Evolutionary conservation across 1,139 yeast species (phyloP).

Genomic region (Kazachstania sp.): DNA sequence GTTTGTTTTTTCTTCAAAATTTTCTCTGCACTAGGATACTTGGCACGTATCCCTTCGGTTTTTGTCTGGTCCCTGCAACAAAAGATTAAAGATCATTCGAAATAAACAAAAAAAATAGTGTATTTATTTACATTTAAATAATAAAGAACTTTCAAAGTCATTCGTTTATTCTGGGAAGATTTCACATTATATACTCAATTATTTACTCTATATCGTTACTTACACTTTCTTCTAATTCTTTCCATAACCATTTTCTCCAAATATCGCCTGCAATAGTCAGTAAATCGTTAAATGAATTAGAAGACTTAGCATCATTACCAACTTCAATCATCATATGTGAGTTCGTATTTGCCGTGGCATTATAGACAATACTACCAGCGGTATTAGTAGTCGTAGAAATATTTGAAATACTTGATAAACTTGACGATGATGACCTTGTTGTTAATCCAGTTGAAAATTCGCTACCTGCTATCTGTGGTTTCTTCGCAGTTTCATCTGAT

Average conservation of each 20-base stretch:
- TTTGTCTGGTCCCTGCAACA: not conserved
- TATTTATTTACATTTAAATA: too few relatives aligned
- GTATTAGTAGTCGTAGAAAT: not conserved
- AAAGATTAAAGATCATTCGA: not conserved
- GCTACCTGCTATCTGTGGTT: not conserved
- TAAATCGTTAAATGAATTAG: constrained; percentile 40
- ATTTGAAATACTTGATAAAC: constrained; percentile 1
- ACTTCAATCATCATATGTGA: constrained; percentile 27
- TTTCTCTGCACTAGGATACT: not conserved
- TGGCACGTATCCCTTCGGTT: not conserved
- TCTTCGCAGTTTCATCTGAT: not conserved
- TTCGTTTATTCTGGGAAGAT: too few relatives aligned
- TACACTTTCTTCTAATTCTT: constrained; percentile 46
- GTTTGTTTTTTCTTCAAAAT: not conserved
- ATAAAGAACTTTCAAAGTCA: too few relatives aligned
- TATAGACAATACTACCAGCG: not conserved
- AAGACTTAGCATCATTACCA: constrained; percentile 30
- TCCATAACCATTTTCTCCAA: constrained; percentile 82
- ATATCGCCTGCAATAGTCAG: constrained; percentile 75
- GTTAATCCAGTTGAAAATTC: not conserved
- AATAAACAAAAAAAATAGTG: too few relatives aligned
- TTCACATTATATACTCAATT: not conserved
- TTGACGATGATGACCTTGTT: constrained; percentile 3
- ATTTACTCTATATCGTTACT: constrained; percentile 1
- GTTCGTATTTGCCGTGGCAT: not conserved